Base-by-base conservation (phyloP, 768 basidiomycete genomes). In the Lactarius deliciosus region DNA sequence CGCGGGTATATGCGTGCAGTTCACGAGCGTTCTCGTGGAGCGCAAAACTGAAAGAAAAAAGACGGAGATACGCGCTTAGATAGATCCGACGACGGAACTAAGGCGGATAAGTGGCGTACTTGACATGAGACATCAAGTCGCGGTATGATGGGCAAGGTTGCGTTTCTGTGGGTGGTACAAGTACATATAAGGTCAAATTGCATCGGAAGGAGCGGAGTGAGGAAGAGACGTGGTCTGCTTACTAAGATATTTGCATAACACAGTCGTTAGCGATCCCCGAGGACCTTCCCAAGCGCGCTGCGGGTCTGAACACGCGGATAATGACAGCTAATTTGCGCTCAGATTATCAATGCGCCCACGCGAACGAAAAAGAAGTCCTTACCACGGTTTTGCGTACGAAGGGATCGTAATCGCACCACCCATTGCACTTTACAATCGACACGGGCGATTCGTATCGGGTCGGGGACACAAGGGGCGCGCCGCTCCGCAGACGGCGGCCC, bases 261-360 rank as follows among this genome's bases (percentile, higher is more conserved):
- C 68, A 32, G 53, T 57, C 18, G 69, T 70, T 61, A 70, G 64
- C 43, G 71, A 70, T 32, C 60, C 64, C 61, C 65, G 68, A 5
- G 66, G 63, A 32, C 57, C 50, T 34, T 72, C 71, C 65, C 66
- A 72, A 9, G 69, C 65, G 57, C 36, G 43, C 57, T 72, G 71
- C 15, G 55, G 38, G 41, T 73, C 73, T 28, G 65, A 58, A 43
- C 71, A 71, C 0, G 69, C 65, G 7, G 70, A 66, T 1, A 73
- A 34, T 5, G 71, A 71, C 5, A 64, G 34, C 63, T 56, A 13
- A 34, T 30, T 8, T 16, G 56, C 18, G 25, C 25, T n/a, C 45
- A n/a, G 18, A 20, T 11, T 18, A 32, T 57, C 47, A 57, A 45
- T 32, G 10, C 22, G 28, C 63, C 54, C 25, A n/a, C 10, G 36